Evolutionary conservation across 805 yeast species (phyloP), one percentile per base, ranked within the genome.

Genomic region (Candida endomychidarum): DNA sequence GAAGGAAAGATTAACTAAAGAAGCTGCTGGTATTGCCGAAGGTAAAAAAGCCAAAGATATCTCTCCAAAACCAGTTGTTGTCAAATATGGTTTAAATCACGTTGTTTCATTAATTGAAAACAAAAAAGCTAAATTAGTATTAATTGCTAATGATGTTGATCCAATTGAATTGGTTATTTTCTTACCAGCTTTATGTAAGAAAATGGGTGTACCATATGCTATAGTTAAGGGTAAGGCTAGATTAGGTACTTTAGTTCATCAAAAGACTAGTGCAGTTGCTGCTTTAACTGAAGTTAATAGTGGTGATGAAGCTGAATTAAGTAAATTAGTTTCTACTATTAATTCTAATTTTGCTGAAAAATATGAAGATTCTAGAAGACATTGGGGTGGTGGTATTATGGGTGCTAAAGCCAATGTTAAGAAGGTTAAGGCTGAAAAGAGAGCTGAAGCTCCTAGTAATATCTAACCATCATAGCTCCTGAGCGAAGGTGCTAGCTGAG

Each of bases 381-480:
- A 88, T 83, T 91, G 99, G 99, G 98, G 98, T 81, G 99, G 99
- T 80, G 99, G 99, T 81, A 67, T 88, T 74, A 77, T 93, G 81
- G 96, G 98, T 73, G 76, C 85, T 60, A 93, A 91, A 81, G 88
- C 97, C 65, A 80, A 78, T 64, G 93, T 82, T 65, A 87, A 84
- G 78, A 67, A 71, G 51, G 90, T 80, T 61, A 87, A 86, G 83
- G 81, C 37, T 26, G 12, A 17, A 12, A 80, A 75, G 73, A 72
- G 74, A 58, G 56, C 75, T 57, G 72, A 61, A 40, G 60, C 53
- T 37, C 46, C 55, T 36, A 43, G 49, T n/a, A n/a, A n/a, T n/a
- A n/a, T n/a, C n/a, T n/a, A n/a, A n/a, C n/a, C n/a, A n/a, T n/a
- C n/a, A n/a, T n/a, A n/a, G n/a, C n/a, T n/a, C n/a, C n/a, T n/a